Conservation (phyloP, 345 rosid species). For the Barbarea vulgaris region DNA sequence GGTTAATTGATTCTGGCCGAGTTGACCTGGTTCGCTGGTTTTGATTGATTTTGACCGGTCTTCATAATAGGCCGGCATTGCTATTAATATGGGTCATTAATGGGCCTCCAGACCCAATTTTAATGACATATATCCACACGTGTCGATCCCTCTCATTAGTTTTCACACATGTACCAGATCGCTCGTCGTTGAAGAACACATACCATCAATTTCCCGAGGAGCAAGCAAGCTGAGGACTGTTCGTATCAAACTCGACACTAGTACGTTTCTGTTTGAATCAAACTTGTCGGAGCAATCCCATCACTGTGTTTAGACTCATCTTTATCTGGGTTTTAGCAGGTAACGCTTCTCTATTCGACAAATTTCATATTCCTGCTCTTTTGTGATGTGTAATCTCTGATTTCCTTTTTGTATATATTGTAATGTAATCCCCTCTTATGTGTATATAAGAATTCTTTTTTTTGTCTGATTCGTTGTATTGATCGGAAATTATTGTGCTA, state of each 20-base stretch:
- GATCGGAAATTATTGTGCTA: neutral
- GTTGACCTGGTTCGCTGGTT: neutral
- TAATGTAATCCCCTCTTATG: neutral
- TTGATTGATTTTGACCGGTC: neutral
- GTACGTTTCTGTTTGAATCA: constrained; percentile 7
- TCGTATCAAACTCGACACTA: neutral
- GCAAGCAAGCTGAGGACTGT: constrained; percentile 13
- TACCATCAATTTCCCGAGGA: constrained; percentile 14
- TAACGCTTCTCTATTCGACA: constrained; percentile 5
- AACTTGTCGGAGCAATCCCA: neutral
- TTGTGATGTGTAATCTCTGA: neutral
- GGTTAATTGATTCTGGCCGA: neutral
- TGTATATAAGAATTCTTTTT: neutral
- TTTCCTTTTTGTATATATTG: neutral
- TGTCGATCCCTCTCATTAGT: constrained; percentile 7
- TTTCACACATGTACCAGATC: constrained; percentile 18
- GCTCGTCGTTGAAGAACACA: constrained; percentile 13
- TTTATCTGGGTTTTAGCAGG: constrained; percentile 19
- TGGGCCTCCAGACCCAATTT: constrained; percentile 27
- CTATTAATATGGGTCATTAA: neutral
- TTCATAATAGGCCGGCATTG: neutral
- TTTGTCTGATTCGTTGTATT: neutral
- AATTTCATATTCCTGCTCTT: neutral
- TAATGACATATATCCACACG: neutral
- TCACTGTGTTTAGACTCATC: neutral